These are phyloP conservation scores for Pyronema omphalodes DNA, from an alignment of 495 filamentous ascomycete species.

Conservation along the genomic window DNA sequence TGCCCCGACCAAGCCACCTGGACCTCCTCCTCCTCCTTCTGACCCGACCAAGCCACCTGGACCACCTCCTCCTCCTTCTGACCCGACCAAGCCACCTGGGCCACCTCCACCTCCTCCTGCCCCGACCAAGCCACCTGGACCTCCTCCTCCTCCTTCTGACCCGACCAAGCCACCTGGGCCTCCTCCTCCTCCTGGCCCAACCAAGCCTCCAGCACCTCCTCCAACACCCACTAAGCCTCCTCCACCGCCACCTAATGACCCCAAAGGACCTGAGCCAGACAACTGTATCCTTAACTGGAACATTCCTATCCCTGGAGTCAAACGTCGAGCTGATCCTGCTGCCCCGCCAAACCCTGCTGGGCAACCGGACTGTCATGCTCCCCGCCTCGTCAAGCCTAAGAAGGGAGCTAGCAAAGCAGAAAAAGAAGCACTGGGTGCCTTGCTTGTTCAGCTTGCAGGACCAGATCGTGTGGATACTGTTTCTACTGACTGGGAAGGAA, in stretches of 20 bases:
- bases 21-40: not conserved
- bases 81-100: not conserved
- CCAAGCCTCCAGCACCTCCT: not conserved
- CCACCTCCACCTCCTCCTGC: not conserved
- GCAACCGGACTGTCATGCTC: not conserved
- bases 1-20: no score
- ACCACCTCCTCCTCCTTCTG: not conserved
- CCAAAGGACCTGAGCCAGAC: not conserved
- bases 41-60: not conserved
- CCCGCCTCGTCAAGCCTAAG: not conserved
- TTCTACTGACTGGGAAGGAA: not conserved
- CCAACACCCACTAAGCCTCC: not conserved
- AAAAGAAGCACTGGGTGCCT: not conserved
- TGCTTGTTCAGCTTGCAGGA: not conserved
- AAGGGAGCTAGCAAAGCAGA: not conserved
- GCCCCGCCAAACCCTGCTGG: not conserved
- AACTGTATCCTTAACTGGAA: not conserved
- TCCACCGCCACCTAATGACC: not conserved
- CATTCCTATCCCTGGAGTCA: no score
- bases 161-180: not conserved
- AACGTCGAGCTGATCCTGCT: not conserved
- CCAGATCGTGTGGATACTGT: not conserved
- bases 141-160: not conserved
- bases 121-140: not conserved
- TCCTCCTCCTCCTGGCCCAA: not conserved